Evolutionary conservation across 1,284 basidiomycete species (phyloP).

Genomic region (Lentinus polychrous): DNA sequence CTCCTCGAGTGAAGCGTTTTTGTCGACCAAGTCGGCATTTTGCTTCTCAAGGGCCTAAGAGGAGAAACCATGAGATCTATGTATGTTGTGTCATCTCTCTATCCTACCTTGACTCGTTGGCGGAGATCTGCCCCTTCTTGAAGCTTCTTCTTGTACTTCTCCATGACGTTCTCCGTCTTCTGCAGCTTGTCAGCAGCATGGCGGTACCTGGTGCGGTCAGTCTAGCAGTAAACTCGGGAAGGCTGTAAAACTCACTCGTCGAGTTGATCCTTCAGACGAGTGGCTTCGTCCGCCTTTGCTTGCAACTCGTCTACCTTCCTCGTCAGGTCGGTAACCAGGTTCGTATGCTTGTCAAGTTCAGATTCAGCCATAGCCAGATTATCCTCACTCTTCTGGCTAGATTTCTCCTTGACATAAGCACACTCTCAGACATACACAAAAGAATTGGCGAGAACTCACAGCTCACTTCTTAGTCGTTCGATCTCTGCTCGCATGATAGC

Average conservation of each 20-base stretch:
- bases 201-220: conserved; percentile 50
- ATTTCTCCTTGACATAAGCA: conserved; percentile 19
- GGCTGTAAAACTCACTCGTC: conserved; percentile 76
- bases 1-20: conserved; percentile 85
- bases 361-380: conserved; percentile 75
- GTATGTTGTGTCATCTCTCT: background rate
- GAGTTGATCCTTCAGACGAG: conserved; percentile 83
- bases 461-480: conserved; percentile 68
- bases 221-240: conserved; percentile 4
- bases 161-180: conserved; percentile 95
- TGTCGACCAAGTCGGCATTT: conserved; percentile 87
- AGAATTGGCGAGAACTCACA: conserved; percentile 57
- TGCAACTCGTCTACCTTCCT: conserved; percentile 82
- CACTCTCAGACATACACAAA: conserved; percentile 15
- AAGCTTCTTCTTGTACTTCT: conserved; percentile 98
- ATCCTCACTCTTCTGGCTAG: conserved; percentile 86
- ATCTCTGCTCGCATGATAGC: conserved; percentile 70
- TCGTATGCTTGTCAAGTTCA: conserved; percentile 73
- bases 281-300: conserved; percentile 68
- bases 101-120: conserved; percentile 72
- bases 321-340: conserved; percentile 64
- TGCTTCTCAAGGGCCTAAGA: conserved; percentile 81
- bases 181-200: conserved; percentile 88
- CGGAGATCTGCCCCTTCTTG: conserved; percentile 90
- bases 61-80: conserved; percentile 4